Evolutionary conservation across 331 rosid species (phyloP).

Genomic region (Spiraea crenata): DNA sequence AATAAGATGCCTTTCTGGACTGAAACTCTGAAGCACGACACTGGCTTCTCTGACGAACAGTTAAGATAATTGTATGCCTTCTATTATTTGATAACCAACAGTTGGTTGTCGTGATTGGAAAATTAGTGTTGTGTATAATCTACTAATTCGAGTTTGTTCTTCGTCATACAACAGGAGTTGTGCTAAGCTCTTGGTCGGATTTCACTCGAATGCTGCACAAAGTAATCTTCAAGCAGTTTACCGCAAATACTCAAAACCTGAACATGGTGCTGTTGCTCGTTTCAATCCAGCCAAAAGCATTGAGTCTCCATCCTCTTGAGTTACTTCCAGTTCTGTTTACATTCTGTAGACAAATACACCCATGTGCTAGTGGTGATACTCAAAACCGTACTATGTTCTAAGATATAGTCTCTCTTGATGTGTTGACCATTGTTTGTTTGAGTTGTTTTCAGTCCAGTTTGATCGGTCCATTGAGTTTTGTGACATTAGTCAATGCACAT

Average conservation of each 20-base stretch:
- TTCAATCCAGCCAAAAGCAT: constrained; percentile 51
- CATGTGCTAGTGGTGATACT: neutral
- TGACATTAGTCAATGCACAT: neutral
- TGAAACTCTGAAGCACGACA: constrained; percentile 53
- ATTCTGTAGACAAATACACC: neutral
- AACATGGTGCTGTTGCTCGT: constrained; percentile 53
- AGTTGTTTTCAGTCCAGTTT: no score
- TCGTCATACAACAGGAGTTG: neutral
- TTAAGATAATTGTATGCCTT: constrained; percentile 28
- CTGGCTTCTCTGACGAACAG: constrained; percentile 56
- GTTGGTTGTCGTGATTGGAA: no score
- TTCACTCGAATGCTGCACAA: constrained; percentile 37
- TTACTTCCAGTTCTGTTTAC: neutral
- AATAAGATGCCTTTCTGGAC: constrained; percentile 56
- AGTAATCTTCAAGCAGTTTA: constrained; percentile 48
- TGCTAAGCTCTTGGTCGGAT: constrained; percentile 46
- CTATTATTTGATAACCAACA: no score
- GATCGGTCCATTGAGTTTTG: neutral
- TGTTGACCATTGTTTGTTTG: no score
- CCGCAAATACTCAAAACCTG: constrained; percentile 47
- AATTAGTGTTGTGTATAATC: no score
- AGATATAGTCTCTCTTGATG: no score
- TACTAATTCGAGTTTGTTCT: neutral
- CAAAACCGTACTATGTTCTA: no score
- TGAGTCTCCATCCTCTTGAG: neutral